Conservation (phyloP, 306 rosid genomes). For the Alnus glutinosa region DNA sequence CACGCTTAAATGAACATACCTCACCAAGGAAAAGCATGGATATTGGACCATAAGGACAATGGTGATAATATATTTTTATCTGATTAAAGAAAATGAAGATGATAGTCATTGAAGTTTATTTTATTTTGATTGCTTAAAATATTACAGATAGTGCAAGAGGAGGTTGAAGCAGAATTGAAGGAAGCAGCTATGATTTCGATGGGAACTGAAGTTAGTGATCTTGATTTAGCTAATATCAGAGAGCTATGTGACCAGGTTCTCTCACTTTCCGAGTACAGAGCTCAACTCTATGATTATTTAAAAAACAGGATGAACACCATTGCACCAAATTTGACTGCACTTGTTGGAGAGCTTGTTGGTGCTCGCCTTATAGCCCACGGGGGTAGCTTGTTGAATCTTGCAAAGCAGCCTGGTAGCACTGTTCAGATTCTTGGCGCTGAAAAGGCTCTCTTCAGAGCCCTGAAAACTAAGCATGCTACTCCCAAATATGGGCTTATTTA, state of each 20-base stretch:
- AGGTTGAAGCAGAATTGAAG: slow-evolving; percentile 75
- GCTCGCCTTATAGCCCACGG: slow-evolving; percentile 98
- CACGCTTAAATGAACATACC: neutral
- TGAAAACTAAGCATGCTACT: slow-evolving; percentile 93
- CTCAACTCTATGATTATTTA: slow-evolving; percentile 79
- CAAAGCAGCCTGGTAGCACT: slow-evolving; percentile 97
- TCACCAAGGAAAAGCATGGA: neutral
- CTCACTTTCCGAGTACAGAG: slow-evolving; percentile 86
- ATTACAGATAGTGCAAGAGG: slow-evolving; percentile 69
- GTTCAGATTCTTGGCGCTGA: slow-evolving; percentile 97
- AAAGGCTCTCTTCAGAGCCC: slow-evolving; percentile 90
- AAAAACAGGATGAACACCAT: slow-evolving; percentile 90
- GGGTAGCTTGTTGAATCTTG: slow-evolving; percentile 86
- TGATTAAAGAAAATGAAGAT: neutral
- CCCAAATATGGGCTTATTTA: slow-evolving; percentile 95
- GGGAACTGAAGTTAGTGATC: slow-evolving; percentile 97
- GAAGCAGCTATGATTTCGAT: slow-evolving; percentile 86
- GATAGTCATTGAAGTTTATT: neutral
- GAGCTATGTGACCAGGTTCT: slow-evolving; percentile 93
- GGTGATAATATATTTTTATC: neutral
- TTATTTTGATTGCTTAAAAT: neutral
- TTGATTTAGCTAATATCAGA: slow-evolving; percentile 74
- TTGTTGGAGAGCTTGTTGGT: slow-evolving; percentile 96
- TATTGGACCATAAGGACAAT: neutral
- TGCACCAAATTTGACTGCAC: slow-evolving; percentile 91